Evolutionary conservation across 805 yeast genomes (phyloP), one percentile per base, ranked within the genome.

Genomic region (Tetrapisispora fleetii): DNA sequence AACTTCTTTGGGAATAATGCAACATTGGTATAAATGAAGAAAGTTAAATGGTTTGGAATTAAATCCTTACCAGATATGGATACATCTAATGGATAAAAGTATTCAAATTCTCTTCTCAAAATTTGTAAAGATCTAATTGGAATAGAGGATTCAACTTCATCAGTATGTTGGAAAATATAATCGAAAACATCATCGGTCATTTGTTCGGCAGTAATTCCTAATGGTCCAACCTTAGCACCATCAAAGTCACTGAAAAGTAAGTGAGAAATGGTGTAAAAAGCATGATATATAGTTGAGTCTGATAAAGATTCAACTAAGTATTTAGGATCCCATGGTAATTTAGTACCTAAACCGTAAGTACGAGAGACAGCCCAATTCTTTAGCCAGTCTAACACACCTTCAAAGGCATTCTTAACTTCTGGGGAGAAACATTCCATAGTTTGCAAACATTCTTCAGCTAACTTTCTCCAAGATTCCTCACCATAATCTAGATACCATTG

Each of bases 401-500:
- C 96, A 60, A 93, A 91, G 7, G 95, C 96, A 63, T 91, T 80
- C 60, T 84, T 78, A 39, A 95, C 86, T 72, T 90, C 98, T 45
- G 81, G 74, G 47, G 83, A 75, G 74, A 78, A 91, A 11, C 90
- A 77, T 65, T 85, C 78, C 91, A 93, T 81, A 51, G 69, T 65
- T 43, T 74, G 75, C 52, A 93, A 76, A 66, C 95, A 84, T 59
- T 84, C 93, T 54, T 81, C 70, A 47, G 96, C 95, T 64, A 78
- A 79, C 16, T 74, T 68, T 64, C 85, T 86, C 99, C 99, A 93
- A 16, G 70, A 57, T 58, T 79, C 87, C 77, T 93, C 99, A 76
- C 99, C 99, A 62, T 93, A 93, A 67, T 93, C 97, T 59, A 87
- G 78, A 69, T 80, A 93, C 99, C 99, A 93, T 75, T 93, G 99